Conservation (phyloP, 2,329 filamentous ascomycete species). For the Triangularia setosa region DNA sequence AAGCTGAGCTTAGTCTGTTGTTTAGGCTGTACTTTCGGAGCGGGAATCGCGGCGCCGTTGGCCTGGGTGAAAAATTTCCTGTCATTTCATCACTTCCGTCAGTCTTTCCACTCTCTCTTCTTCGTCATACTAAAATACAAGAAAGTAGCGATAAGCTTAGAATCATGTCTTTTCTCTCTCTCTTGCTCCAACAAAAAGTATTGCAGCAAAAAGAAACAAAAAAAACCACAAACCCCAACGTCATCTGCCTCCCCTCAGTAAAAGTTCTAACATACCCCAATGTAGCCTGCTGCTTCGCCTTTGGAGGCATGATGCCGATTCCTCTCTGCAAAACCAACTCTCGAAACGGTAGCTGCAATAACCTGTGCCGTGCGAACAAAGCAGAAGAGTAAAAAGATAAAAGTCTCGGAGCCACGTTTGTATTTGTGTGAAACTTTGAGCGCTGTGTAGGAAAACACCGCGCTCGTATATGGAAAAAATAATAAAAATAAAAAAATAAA, state of each 20-base stretch:
- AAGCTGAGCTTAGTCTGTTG: conserved; percentile 81
- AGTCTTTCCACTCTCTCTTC: not conserved
- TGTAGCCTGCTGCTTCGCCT: conserved; percentile 64
- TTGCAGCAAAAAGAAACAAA: conserved; percentile 10
- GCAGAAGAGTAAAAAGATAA: not conserved
- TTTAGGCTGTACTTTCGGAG: conserved; percentile 52
- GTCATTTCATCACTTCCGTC: conserved; percentile 4
- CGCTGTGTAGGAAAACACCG: too few relatives aligned
- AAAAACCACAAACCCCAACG: conserved; percentile 59
- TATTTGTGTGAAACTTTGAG: not conserved
- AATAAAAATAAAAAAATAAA: not conserved
- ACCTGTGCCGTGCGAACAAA: too few relatives aligned
- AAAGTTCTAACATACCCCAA: conserved; percentile 76
- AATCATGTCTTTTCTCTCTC: not conserved
- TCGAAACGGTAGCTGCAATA: too few relatives aligned
- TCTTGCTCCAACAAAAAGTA: not conserved
- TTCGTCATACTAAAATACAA: not conserved
- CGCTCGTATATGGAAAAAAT: too few relatives aligned
- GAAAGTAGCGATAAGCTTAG: not conserved
- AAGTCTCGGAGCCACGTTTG: not conserved
- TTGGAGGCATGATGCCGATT: not conserved
- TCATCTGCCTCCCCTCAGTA: conserved; percentile 57
- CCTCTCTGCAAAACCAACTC: too few relatives aligned
- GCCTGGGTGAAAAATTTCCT: conserved; percentile 83
- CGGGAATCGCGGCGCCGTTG: conserved; percentile 48